A percentile compares a stretch with the other conserved stretches of the same genome.
These are phyloP conservation scores for Mucor piriformis DNA, from an alignment of 371 early-diverging fungal species.

Conservation along the genomic window DNA sequence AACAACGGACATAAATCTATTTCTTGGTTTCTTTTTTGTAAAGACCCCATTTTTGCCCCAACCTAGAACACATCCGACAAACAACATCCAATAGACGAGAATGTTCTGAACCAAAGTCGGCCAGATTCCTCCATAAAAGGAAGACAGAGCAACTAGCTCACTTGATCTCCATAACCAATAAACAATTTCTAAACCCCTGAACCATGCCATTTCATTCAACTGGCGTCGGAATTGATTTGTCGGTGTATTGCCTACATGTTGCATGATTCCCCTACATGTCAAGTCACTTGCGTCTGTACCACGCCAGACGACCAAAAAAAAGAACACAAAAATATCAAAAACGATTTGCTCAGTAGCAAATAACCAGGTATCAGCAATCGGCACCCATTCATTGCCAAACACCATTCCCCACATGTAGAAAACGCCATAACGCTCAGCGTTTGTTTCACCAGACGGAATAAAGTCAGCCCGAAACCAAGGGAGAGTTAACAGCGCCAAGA, in stretches of 20 bases:
- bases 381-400: constrained; percentile 69
- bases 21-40: constrained; percentile 8
- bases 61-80: constrained; percentile 28
- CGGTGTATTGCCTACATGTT: neutral
- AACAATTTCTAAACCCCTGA: constrained; percentile 28
- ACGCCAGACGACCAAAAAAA: constrained; percentile 37
- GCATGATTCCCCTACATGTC: constrained; percentile 6
- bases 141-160: constrained; percentile 35
- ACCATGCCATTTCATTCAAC: constrained; percentile 23
- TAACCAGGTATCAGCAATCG: constrained; percentile 83
- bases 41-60: constrained; percentile 33
- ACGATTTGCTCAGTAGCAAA: constrained; percentile 52
- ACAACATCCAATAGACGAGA: constrained; percentile 35
- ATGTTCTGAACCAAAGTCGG: constrained; percentile 35
- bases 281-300: constrained; percentile 25
- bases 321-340: constrained; percentile 50
- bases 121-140: constrained; percentile 50
- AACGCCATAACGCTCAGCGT: constrained; percentile 48
- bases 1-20: constrained; percentile 1
- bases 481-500: constrained; percentile 49
- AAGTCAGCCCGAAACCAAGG: constrained; percentile 60
- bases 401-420: constrained; percentile 66
- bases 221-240: neutral
- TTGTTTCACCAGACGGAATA: constrained; percentile 50
- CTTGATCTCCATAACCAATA: constrained; percentile 51